phyloP scores from a whole-genome alignment of 2,329 filamentous ascomycete species.

The Scedosporium apiospermum region DNA sequence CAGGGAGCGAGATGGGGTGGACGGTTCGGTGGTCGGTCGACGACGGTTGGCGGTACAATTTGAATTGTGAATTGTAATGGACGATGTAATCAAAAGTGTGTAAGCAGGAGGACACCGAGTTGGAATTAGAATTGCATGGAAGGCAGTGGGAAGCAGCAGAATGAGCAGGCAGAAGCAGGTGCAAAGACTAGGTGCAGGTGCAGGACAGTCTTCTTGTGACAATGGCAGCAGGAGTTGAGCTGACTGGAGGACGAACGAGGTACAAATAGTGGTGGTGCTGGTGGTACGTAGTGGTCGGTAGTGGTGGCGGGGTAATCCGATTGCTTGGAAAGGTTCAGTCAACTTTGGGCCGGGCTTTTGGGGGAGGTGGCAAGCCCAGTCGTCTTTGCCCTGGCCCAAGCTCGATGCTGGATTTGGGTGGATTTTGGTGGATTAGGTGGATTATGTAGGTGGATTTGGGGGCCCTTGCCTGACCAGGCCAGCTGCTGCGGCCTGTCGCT shows the following conservation, averaged over 20 bases:
- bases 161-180: too few relatives aligned
- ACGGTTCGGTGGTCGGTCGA: background rate
- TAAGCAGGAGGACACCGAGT: too few relatives aligned
- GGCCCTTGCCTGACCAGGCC: too few relatives aligned
- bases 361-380: background rate
- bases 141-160: too few relatives aligned
- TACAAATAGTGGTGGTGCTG: background rate
- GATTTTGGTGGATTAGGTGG: too few relatives aligned
- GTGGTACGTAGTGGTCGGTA: background rate
- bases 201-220: background rate
- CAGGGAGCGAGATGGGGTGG: background rate
- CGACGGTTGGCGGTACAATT: too few relatives aligned
- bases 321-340: background rate
- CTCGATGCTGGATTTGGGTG: too few relatives aligned
- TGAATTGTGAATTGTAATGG: too few relatives aligned
- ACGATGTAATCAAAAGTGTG: too few relatives aligned
- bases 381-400: background rate
- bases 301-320: constrained; percentile 4
- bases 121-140: too few relatives aligned
- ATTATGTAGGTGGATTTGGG: too few relatives aligned
- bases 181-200: background rate
- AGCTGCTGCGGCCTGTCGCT: too few relatives aligned
- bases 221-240: background rate
- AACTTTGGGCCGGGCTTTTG: background rate
- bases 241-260: background rate